Base-by-base conservation (phyloP, 1,284 basidiomycete genomes). In the Sanghuangporus baumii region DNA sequence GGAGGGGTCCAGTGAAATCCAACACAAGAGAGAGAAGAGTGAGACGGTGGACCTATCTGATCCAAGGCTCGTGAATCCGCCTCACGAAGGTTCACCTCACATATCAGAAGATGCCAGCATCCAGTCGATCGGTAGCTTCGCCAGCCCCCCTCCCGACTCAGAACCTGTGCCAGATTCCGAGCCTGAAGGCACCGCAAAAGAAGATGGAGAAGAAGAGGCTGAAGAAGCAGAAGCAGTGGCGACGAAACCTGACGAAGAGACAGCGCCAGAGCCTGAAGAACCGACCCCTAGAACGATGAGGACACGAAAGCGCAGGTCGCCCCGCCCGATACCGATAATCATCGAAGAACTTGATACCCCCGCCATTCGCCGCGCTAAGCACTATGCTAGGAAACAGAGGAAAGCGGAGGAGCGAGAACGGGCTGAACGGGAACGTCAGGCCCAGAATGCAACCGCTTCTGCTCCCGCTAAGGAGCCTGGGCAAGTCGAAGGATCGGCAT, bases 271-370 rank as follows among this genome's bases (percentile, higher is more conserved):
- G 20, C 7, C 31, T 41, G 59, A 67, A 52, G 68, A 68, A 11
- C 54, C 72, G 55, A 67, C 57, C 34, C 34, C 38, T 18, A 67
- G 60, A 67, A 54, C 38, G 71, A 73, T 48, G 70, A 61, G n/a
- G 63, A 40, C 65, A 56, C 56, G 20, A 73, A 7, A 69, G 71
- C 65, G 69, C 73, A 52, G 67, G 73, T 31, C 74, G 73, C 59
- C 81, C 80, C 57, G 51, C n/a, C 54, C 23, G 6, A 9, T 51
- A 20, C 76, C 74, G 60, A 77, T 86, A 57, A 79, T 87, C 62
- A 81, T 89, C 62, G 87, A 90, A 69, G 81, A 84, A 60, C 74
- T 89, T 20, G 88, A 89, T 67, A 86, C 87, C 0, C 88, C 88
- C 40, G 79, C 79, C 5, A 86, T 79, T 40, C 81, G 88, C 3